Base-by-base conservation (phyloP, 2,329 filamentous ascomycete species). In the Apiospora arundinis region DNA sequence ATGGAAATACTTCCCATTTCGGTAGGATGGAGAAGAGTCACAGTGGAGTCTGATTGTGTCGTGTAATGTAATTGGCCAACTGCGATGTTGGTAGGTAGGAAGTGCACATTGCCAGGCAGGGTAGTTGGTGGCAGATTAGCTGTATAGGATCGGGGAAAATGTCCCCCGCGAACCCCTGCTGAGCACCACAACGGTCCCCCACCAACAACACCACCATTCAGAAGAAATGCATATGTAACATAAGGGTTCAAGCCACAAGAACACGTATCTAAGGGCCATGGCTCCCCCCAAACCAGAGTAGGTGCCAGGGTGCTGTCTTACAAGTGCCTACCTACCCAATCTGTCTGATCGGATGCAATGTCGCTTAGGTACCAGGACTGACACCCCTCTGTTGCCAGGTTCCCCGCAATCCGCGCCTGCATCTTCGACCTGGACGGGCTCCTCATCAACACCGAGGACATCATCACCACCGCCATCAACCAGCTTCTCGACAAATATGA, bases 371-470 rank as follows among this genome's bases (percentile, higher is more conserved):
- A 25, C 28, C 21, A 28, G 66, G 23, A 52, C 42, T 4, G 23
- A 12, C 4, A 23, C 52, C 52, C 28, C 44, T 49, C 46, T 23
- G n/a, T 25, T 16, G 42, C 77, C 71, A 78, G 80, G 67, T 82
- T 88, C 75, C 86, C 88, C 73, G 83, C 85, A 63, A 85, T 93
- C 73, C 87, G 90, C 72, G 92, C 92, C 73, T 92, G 90, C 80
- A 89, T 94, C 73, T 93, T 94, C 81, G 92, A 93, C 83, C 77
- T 93, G 91, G 92, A 93, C 80, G 92, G 92, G 71, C 88, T 93
- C 56, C 85, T 93, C 65, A 91, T 93, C 81, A 88, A 93, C 81
- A 89, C 89, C 40, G 92, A 94, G 82, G 92, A 93, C 78, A 86
- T 90, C 72, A 92, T 93, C 82, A 92, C 90, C 5, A 77, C 83